Conservation (phyloP, 2,329 filamentous ascomycete genomes). For the Alternaria novae-zelandiae region DNA sequence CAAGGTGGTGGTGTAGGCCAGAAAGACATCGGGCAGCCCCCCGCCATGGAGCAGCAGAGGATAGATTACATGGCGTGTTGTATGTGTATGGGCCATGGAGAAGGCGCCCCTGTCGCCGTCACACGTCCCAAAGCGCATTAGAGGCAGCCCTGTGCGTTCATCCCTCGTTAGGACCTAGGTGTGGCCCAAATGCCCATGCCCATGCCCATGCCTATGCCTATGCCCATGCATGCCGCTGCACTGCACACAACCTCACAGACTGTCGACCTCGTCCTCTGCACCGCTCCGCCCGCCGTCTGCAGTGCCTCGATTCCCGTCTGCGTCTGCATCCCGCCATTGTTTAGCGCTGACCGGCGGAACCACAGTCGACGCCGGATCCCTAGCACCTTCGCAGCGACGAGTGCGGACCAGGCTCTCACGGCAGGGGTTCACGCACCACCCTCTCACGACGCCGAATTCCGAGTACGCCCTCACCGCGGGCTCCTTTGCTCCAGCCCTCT, state of each 20-base stretch:
- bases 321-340: conserved; percentile 8
- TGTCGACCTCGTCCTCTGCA: conserved; percentile 3
- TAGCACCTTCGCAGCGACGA: conserved; percentile 16
- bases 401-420: conserved; percentile 16
- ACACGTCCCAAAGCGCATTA: conserved; percentile 18
- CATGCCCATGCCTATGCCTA: conserved; percentile 10
- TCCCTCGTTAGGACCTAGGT: conserved; percentile 18
- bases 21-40: neutral
- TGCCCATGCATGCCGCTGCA: conserved; percentile 9
- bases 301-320: conserved; percentile 2
- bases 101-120: conserved; percentile 21
- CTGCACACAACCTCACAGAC: conserved; percentile 9
- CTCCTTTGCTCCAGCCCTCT: neutral
- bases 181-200: conserved; percentile 11
- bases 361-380: conserved; percentile 14
- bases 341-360: conserved; percentile 10
- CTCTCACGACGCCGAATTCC: conserved; percentile 13
- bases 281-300: conserved; percentile 7
- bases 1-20: neutral
- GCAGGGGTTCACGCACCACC: conserved; percentile 27
- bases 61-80: conserved; percentile 4
- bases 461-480: conserved; percentile 11
- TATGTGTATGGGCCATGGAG: conserved; percentile 17
- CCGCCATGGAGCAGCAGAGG: conserved; percentile 1
- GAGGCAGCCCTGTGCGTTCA: conserved; percentile 21